Conservation (phyloP, 495 filamentous ascomycete species). For the Podospora sp. region DNA sequence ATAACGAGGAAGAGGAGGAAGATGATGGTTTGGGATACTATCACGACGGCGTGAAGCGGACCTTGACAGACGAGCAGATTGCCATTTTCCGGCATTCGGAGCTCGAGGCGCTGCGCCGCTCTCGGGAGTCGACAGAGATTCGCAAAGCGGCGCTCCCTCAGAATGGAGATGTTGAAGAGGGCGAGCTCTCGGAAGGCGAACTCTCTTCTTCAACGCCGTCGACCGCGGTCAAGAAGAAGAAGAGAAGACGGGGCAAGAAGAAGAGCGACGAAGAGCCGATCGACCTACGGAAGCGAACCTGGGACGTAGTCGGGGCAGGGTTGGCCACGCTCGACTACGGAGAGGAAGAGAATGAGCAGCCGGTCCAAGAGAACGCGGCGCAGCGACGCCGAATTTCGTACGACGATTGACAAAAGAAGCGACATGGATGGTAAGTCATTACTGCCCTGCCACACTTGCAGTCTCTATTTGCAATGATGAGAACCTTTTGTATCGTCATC, state of each 20-base stretch:
- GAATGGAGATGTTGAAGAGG: slow-evolving; percentile 21
- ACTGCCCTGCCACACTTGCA: slow-evolving; percentile 11
- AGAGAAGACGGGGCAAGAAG: slow-evolving; percentile 32
- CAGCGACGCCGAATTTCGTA: slow-evolving; percentile 53
- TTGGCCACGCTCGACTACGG: slow-evolving; percentile 57
- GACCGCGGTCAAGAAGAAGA: slow-evolving; percentile 34
- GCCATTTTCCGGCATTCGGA: slow-evolving; percentile 90
- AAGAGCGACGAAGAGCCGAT: slow-evolving; percentile 49
- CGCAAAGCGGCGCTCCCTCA: slow-evolving; percentile 25
- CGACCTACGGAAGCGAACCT: slow-evolving; percentile 60
- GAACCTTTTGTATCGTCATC: slow-evolving; percentile 66
- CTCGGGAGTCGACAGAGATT: slow-evolving; percentile 26
- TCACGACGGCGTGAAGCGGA: slow-evolving; percentile 83
- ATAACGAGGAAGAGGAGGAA: slow-evolving; percentile 39
- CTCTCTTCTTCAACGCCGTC: slow-evolving; percentile 34
- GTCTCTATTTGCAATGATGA: slow-evolving; percentile 52
- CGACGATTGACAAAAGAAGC: slow-evolving; percentile 43
- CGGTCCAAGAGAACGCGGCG: slow-evolving; percentile 27
- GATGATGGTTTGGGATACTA: slow-evolving; percentile 87
- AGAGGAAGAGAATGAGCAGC: slow-evolving; percentile 36
- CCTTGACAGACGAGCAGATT: slow-evolving; percentile 89
- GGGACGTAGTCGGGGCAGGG: slow-evolving; percentile 58
- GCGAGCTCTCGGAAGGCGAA: slow-evolving; percentile 33
- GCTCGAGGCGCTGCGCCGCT: slow-evolving; percentile 69
- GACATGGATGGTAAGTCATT: slow-evolving; percentile 20